phyloP scores from a whole-genome alignment of 345 rosid genomes.

The Eutrema japonicum region DNA sequence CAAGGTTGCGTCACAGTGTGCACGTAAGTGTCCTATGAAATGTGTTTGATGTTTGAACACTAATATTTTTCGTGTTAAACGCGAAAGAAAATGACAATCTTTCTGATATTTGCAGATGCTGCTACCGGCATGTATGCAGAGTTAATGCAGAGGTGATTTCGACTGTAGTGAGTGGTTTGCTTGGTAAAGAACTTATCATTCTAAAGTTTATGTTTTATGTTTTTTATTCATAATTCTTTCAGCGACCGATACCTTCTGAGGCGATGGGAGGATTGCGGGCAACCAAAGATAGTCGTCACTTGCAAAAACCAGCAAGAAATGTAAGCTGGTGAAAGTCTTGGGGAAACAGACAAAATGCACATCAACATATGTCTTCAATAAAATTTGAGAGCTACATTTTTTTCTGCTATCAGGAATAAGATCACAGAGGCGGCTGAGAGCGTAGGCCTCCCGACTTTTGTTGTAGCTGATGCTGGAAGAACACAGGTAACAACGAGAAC shows the following conservation, averaged over 20 bases:
- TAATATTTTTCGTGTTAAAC: background rate
- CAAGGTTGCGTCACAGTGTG: conserved; percentile 87
- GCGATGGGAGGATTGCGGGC: conserved; percentile 84
- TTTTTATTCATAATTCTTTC: conserved; percentile 36
- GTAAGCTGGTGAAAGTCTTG: conserved; percentile 63
- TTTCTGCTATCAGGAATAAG: conserved; percentile 60
- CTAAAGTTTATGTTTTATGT: conserved; percentile 16
- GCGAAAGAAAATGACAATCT: conserved; percentile 13
- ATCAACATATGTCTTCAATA: conserved; percentile 15
- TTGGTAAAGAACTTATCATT: conserved; percentile 16
- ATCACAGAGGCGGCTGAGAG: conserved; percentile 78
- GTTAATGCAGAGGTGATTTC: conserved; percentile 68
- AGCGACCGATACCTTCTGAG: conserved; percentile 71
- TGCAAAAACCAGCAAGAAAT: conserved; percentile 91
- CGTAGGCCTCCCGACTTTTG: conserved; percentile 84
- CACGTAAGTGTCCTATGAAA: conserved; percentile 59
- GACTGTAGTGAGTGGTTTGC: conserved; percentile 3
- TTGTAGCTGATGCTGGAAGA: conserved; percentile 96
- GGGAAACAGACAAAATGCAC: conserved; percentile 10
- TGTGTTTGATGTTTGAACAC: conserved; percentile 18
- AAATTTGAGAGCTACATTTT: conserved; percentile 18
- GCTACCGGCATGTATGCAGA: conserved; percentile 89
- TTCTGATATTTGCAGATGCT: conserved; percentile 62
- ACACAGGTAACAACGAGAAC: conserved; percentile 59
- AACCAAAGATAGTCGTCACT: conserved; percentile 84